A percentile compares a stretch with the other conserved stretches of the same genome.
Conservation (phyloP, 108 stramenopile genomes). For the Fistulifera pelliculosa region DNA sequence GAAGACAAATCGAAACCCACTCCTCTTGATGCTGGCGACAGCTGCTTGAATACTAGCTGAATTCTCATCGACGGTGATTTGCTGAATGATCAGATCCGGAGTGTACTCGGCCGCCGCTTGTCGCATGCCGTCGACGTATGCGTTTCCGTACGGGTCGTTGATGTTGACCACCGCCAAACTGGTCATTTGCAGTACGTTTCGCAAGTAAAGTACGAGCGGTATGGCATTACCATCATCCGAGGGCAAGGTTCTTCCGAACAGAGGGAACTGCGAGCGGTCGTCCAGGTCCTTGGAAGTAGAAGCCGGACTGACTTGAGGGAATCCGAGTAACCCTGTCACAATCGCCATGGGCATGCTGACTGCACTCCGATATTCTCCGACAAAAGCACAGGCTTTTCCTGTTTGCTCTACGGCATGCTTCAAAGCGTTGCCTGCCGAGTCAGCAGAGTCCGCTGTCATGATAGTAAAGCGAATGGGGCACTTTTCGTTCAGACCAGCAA, state of each 20-base stretch:
- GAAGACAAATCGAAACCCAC: conserved; percentile 15
- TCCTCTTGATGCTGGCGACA: conserved; percentile 3
- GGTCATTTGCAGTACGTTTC: conserved; percentile 9
- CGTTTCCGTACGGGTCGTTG: conserved; percentile 46
- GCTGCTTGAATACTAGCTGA: background rate
- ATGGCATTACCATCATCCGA: conserved; percentile 22
- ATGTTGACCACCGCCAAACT: conserved; percentile 33
- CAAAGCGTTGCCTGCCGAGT: conserved; percentile 4
- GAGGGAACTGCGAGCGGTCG: conserved; percentile 28
- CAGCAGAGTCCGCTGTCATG: conserved; percentile 13
- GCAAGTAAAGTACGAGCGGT: conserved; percentile 19
- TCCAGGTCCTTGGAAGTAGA: conserved; percentile 25
- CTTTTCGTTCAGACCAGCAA: conserved; percentile 16
- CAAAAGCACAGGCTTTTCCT: conserved; percentile 30
- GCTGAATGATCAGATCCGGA: conserved; percentile 29
- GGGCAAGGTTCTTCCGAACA: conserved; percentile 41
- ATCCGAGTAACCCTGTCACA: conserved; percentile 35
- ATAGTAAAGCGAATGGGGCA: conserved; percentile 37
- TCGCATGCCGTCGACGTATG: conserved; percentile 31
- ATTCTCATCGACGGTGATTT: background rate
- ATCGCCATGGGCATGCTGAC: conserved; percentile 37
- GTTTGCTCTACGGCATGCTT: conserved; percentile 5
- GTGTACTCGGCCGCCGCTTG: conserved; percentile 13
- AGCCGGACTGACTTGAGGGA: conserved; percentile 38
- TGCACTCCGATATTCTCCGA: conserved; percentile 30